Evolutionary conservation across 1,139 yeast species (phyloP), one percentile per base, ranked within the genome.

Genomic region (Protomyces inundatus): DNA sequence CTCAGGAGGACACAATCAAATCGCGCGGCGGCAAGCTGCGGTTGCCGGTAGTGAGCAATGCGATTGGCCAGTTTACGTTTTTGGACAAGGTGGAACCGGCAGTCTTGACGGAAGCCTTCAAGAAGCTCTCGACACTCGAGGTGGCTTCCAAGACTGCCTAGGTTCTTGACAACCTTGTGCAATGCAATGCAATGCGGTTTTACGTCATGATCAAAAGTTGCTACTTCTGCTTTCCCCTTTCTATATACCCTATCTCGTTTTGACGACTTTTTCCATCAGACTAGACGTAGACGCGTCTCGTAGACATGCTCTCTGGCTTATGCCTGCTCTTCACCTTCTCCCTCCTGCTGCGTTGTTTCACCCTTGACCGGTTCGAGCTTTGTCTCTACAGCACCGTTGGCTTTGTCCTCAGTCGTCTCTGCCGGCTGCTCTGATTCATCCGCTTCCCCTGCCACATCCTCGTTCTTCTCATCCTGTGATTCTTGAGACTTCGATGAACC

Each of bases 1-100:
- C 64, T 7, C 64, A 54, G 10, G 32, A 45, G n/a, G 64, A 60
- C 39, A 60, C 54, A 34, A 54, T 45, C 23, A 60, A 60, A 35
- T 33, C 58, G 30, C 37, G 64, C 9, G 64, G 64, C 16, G 64
- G 64, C 39, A 54, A 54, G 40, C n/a, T 60, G 35, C 33, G 64
- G 10, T 32, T 60, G 40, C 64, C 64, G 7, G 58, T 60, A 12
- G 58, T 60, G 54, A 45, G 40, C 46, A 48, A 54, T 6, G 54
- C 46, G 33, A 60, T 60, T 23, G 62, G 62, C n/a, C 54, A 50
- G 10, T 58, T 58, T 40, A 52, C 53, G 10, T 58, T 58, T 56
- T 40, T 58, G n/a, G 62, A 58, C 37, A 14, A 39, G 12, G 48
- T 58, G 35, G 62, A 58, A 14, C 36, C 36, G 35, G 62, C 36